Evolutionary conservation across 2,329 filamentous ascomycete genomes (phyloP), one percentile per base, ranked within the genome.

Genomic region (Alternaria arbusti): DNA sequence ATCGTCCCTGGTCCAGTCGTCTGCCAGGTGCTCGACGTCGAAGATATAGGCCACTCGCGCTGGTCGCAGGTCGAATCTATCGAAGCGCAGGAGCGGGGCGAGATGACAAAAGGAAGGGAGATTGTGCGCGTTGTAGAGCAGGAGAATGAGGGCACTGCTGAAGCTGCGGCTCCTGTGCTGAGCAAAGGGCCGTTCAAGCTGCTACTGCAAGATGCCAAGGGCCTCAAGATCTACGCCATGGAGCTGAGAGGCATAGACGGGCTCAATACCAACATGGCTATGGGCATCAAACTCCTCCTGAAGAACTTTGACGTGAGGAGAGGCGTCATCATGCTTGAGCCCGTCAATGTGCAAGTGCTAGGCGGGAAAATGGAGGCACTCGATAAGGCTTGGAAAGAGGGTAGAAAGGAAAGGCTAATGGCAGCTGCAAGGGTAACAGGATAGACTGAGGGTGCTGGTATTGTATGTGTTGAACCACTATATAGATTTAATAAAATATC

Each of bases 41-140:
- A 97, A 75, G 94, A 98, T 75, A 86, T 98, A 20, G 87, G 90
- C 3, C 86, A 87, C 56, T 93, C 91, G 71, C 87, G 91, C 55
- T 97, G 94, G 93, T 90, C 93, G 67, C 93, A 97, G 79, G 87
- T 97, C 30, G 93, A 97, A 78, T 89, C 90, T 32, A 88, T 96
- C 7, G 92, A 95, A 78, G 87, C 89, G 46, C 84, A 89, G 47
- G 89, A 91, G 73, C 86, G 91, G 12, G 92, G 92, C 1, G 92
- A 95, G 81, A 87, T 84, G 67, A 92, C 86, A 1, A 87, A 88
- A 44, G 96, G 96, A 0, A 83, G 94, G 10, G 91, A 97, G 77
- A 88, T 99, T 28, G 88, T 98, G 17, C 87, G 95, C 4, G 87
- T 96, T 0, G 86, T 89, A 1, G 76, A 79, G 11, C 85, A 85